phyloP scores from a whole-genome alignment of 331 rosid genomes.

The Quercus lobata region DNA sequence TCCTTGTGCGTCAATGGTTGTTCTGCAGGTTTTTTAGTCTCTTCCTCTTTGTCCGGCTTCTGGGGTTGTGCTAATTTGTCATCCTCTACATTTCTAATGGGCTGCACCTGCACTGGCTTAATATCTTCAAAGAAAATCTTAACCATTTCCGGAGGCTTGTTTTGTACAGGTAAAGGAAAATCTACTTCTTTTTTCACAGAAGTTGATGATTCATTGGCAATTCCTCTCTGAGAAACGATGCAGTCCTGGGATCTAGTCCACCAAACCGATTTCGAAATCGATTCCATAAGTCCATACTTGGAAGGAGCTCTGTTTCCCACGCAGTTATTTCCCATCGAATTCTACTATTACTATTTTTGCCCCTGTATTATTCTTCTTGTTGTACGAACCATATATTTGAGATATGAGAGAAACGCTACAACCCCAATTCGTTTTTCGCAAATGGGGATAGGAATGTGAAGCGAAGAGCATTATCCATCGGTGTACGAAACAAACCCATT shows the following conservation, averaged over 20 bases:
- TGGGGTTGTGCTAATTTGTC: conserved; percentile 22
- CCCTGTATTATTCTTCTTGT: conserved; percentile 22
- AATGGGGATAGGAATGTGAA: neutral
- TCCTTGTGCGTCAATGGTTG: conserved; percentile 1
- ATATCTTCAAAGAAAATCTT: conserved; percentile 35
- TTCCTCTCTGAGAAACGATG: conserved; percentile 8
- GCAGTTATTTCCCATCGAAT: conserved; percentile 85
- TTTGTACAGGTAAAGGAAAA: conserved; percentile 29
- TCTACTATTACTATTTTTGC: conserved; percentile 1
- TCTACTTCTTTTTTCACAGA: conserved; percentile 8
- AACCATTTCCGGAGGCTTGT: conserved; percentile 59
- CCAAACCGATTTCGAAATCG: conserved; percentile 37
- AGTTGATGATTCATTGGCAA: conserved; percentile 1
- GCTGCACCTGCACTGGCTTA: conserved; percentile 22
- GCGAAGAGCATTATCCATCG: neutral
- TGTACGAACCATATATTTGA: neutral
- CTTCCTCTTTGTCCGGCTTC: conserved; percentile 18
- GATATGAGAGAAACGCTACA: neutral
- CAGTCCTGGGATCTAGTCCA: conserved; percentile 32
- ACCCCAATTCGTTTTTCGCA: conserved; percentile 9
- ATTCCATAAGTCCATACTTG: conserved; percentile 23
- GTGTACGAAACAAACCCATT: no score
- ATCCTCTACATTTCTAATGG: neutral
- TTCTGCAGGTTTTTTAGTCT: neutral
- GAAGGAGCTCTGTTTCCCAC: conserved; percentile 38